A percentile compares a stretch with the other conserved stretches of the same genome.
These are phyloP conservation scores for Leucaena leucocephala DNA, from an alignment of 306 rosid genomes.

Conservation along the genomic window DNA sequence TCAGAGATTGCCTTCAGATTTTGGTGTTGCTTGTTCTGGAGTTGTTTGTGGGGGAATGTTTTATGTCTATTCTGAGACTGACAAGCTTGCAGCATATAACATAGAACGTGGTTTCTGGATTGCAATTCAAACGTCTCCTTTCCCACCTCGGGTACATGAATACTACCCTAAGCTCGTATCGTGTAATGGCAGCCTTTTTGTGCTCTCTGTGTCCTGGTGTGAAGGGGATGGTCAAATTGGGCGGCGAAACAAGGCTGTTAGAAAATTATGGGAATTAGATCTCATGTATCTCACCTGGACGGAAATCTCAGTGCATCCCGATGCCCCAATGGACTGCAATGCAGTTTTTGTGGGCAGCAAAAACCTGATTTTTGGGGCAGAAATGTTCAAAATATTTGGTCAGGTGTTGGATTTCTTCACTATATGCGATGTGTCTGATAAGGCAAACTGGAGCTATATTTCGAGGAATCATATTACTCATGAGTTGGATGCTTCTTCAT, in stretches of 20 bases:
- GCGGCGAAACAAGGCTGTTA: constrained; percentile 88
- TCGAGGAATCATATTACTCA: constrained; percentile 82
- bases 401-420: constrained; percentile 94
- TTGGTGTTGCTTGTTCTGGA: constrained; percentile 84
- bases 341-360: constrained; percentile 78
- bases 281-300: constrained; percentile 81
- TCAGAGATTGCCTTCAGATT: constrained; percentile 74
- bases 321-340: constrained; percentile 99
- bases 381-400: constrained; percentile 99
- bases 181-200: constrained; percentile 69
- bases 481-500: constrained; percentile 92
- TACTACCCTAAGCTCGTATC: constrained; percentile 90
- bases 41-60: constrained; percentile 83
- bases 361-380: constrained; percentile 84
- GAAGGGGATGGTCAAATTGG: constrained; percentile 99
- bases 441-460: constrained; percentile 79
- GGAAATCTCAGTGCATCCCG: constrained; percentile 92
- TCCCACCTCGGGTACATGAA: constrained; percentile 79
- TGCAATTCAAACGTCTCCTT: constrained; percentile 71
- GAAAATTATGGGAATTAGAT: constrained; percentile 95
- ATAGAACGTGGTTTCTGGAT: constrained; percentile 85
- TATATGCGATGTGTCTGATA: constrained; percentile 70
- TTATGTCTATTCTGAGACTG: constrained; percentile 89
- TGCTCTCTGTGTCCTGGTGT: constrained; percentile 96
- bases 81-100: constrained; percentile 87